A percentile compares a stretch with the other conserved stretches of the same genome.
phyloP scores from a whole-genome alignment of 768 basidiomycete genomes.

The Coprinellus micaceus region DNA sequence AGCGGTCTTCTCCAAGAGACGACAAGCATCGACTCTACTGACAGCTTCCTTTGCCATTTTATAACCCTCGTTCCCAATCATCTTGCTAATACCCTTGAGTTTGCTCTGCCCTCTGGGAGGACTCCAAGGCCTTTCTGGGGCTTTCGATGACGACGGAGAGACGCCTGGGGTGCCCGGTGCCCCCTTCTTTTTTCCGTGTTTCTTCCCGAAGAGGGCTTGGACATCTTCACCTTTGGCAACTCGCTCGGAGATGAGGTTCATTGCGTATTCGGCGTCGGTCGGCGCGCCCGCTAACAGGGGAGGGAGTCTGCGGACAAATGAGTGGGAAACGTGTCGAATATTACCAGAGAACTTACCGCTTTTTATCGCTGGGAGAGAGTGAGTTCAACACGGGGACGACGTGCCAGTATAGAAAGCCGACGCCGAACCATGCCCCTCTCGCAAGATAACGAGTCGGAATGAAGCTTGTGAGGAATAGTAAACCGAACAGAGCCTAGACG shows the following conservation, averaged over 20 bases:
- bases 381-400: constrained; percentile 51
- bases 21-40: neutral
- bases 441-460: constrained; percentile 48
- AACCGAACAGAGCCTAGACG: constrained; percentile 33
- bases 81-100: neutral
- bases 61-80: neutral
- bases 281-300: constrained; percentile 50
- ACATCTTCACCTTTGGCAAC: constrained; percentile 53
- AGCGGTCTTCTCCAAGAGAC: neutral
- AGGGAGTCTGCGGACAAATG: constrained; percentile 36
- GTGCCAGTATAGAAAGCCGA: constrained; percentile 64
- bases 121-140: neutral
- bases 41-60: neutral
- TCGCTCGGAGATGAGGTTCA: constrained; percentile 62
- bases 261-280: constrained; percentile 68
- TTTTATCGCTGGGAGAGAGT: constrained; percentile 42
- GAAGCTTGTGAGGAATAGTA: constrained; percentile 38
- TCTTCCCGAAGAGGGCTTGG: constrained; percentile 20
- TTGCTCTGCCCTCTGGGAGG: neutral
- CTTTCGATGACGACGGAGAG: neutral
- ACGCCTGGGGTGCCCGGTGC: neutral
- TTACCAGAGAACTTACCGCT: constrained; percentile 34
- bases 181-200: neutral
- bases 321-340: no score
- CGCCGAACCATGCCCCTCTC: constrained; percentile 42